Conservation (phyloP, 1,284 basidiomycete genomes). For the Sanghuangporus weigelae region DNA sequence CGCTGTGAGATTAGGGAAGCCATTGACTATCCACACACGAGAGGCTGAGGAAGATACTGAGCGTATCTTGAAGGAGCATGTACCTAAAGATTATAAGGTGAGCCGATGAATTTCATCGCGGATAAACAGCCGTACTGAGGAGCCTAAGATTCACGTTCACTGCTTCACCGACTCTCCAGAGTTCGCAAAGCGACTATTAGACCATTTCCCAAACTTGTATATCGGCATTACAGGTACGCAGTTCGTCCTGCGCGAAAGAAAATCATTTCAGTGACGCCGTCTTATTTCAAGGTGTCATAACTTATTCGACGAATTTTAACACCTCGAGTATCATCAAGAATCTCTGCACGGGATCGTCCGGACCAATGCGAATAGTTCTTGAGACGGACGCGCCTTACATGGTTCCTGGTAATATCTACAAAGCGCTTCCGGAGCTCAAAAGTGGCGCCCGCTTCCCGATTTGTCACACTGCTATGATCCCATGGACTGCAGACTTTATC, state of each 20-base stretch:
- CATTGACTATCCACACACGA: conserved; percentile 74
- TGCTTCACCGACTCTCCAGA: conserved; percentile 78
- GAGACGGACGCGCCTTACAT: conserved; percentile 85
- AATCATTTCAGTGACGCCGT: not conserved
- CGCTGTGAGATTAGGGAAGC: conserved; percentile 63
- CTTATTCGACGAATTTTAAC: conserved; percentile 66
- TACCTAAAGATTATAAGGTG: conserved; percentile 65
- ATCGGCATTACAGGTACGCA: conserved; percentile 69
- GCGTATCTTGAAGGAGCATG: conserved; percentile 62
- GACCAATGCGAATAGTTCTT: conserved; percentile 55
- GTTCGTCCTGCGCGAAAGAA: not conserved
- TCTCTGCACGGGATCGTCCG: conserved; percentile 30
- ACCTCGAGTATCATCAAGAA: conserved; percentile 55
- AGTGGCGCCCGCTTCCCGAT: conserved; percentile 52
- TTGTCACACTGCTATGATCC: conserved; percentile 75
- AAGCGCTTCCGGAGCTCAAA: conserved; percentile 45
- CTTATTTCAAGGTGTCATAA: conserved; percentile 56
- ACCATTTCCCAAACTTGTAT: conserved; percentile 72
- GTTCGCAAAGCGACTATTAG: conserved; percentile 64
- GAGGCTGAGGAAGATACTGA: conserved; percentile 80
- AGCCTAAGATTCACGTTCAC: conserved; percentile 65
- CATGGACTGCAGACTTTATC: conserved; percentile 76
- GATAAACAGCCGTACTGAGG: not conserved
- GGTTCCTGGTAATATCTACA: conserved; percentile 70
- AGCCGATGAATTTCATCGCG: not conserved